Base-by-base conservation (phyloP, 106 monocot genomes). In the Dendrobium officinale region DNA sequence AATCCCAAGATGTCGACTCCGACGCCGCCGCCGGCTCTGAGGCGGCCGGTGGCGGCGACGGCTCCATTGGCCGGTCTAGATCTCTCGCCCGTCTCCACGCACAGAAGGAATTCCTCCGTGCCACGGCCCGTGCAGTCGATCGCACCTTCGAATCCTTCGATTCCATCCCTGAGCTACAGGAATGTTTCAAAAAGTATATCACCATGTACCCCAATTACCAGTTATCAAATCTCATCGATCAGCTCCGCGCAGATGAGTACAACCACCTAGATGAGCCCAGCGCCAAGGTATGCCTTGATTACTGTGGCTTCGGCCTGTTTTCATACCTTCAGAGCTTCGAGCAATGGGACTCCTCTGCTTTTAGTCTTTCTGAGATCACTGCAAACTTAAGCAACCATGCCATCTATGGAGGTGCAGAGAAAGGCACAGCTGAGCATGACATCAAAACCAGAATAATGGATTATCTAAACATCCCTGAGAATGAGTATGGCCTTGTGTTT, bases 271-370 rank as follows among this genome's bases (percentile, higher is more conserved):
- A 81, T 1, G 97, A 91, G 24, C 51, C 78, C 2, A 77, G 79
- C 11, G 80, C 88, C 19, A 98, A 92, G 86, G 91, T 92, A 80
- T 95, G 92, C 89, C 92, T 98, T 10, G 98, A 98, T 80, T 98
- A 98, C 83, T 98, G 98, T 33, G 98, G 98, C 20, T 98, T 95
- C 43, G 98, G 98, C 44, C 82, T 98, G 31, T 98, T 98, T 81
- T 98, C 98, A 7, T 92, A 87, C 79, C 85, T 94, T 22, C 97
- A 98, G 79, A 85, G 68, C 64, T 88, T 86, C 40, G 78, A 89
- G 59, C 40, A 79, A 74, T 92, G 88, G 84, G 98, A 95, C 42
- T 87, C 92, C 0, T 92, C 89, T 6, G 90, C 97, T 17, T 89
- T 98, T 75, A 93, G 81, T 74, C 88, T 98, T 9, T 86, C 89